Base-by-base conservation (phyloP, 371 early-diverging fungal genomes). In the Choanephora cucurbitarum region DNA sequence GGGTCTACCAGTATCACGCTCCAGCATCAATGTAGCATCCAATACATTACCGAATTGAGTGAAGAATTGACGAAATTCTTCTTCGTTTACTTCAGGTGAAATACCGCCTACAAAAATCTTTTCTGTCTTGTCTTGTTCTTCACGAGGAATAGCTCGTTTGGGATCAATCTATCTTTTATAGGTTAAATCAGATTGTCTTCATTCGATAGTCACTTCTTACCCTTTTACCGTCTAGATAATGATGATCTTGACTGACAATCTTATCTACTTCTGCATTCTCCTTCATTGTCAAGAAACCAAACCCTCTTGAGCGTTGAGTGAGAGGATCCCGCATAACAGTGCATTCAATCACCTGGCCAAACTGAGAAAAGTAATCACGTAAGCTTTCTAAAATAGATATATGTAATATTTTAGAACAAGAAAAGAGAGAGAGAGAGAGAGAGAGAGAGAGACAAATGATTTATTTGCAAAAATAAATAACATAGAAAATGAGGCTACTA, bases 101-200 rank as follows among this genome's bases (percentile, higher is more conserved):
- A 96, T 85, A 5, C 95, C 93, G 44, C 94, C 95, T 6, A 95
- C 93, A 78, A 96, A 96, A 46, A 95, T 83, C 79, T 93, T 93
- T 59, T 91, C 90, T 19, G 90, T 87, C 57, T 83, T 87, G 69
- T 90, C 90, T 47, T 86, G 85, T 52, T 85, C 83, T 44, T 87
- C 89, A 17, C 88, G 81, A 21, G 94, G 93, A 63, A 94, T 82
- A 1, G 94, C 94, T 23, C 87, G 85, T 62, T 94, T 94, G 8
- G 94, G 92, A 66, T 94, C 95, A 63, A 94, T 86, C 90, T 89
- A 70, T n/a, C n/a, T n/a, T n/a, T n/a, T n/a, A n/a, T n/a, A n/a
- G n/a, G n/a, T n/a, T n/a, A n/a, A n/a, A n/a, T n/a, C n/a, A n/a
- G n/a, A n/a, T n/a, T n/a, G n/a, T n/a, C n/a, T n/a, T n/a, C n/a